phyloP scores from a whole-genome alignment of 371 early-diverging fungal genomes.

The Circinella minor region DNA sequence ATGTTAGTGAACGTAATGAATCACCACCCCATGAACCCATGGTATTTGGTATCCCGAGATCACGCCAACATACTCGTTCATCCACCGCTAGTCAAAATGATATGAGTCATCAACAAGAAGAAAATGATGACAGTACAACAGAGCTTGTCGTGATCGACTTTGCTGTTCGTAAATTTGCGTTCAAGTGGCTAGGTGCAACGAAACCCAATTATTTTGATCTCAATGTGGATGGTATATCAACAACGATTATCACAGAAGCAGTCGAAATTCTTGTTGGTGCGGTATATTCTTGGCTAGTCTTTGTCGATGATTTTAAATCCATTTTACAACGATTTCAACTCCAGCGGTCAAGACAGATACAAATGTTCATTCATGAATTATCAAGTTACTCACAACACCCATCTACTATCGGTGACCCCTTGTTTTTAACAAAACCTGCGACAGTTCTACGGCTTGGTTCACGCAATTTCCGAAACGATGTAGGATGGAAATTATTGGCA shows the following conservation, averaged over 20 bases:
- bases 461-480: constrained; percentile 67
- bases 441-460: constrained; percentile 74
- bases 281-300: constrained; percentile 74
- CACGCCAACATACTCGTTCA: constrained; percentile 41
- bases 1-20: constrained; percentile 45
- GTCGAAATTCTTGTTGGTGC: constrained; percentile 79
- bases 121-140: constrained; percentile 28
- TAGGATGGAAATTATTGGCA: constrained; percentile 80
- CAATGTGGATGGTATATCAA: constrained; percentile 47
- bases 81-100: background rate
- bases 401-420: constrained; percentile 65
- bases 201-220: constrained; percentile 60
- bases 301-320: constrained; percentile 64
- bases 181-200: constrained; percentile 58
- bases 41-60: constrained; percentile 69
- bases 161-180: constrained; percentile 52
- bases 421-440: constrained; percentile 76
- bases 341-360: constrained; percentile 61
- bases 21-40: constrained; percentile 19
- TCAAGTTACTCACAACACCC: constrained; percentile 57
- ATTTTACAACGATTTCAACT: constrained; percentile 61
- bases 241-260: constrained; percentile 72
- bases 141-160: constrained; percentile 72
- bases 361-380: constrained; percentile 63
- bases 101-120: constrained; percentile 9